A percentile compares a stretch with the other conserved stretches of the same genome.
phyloP scores from a whole-genome alignment of 495 filamentous ascomycete species.

The Halenospora varia region DNA sequence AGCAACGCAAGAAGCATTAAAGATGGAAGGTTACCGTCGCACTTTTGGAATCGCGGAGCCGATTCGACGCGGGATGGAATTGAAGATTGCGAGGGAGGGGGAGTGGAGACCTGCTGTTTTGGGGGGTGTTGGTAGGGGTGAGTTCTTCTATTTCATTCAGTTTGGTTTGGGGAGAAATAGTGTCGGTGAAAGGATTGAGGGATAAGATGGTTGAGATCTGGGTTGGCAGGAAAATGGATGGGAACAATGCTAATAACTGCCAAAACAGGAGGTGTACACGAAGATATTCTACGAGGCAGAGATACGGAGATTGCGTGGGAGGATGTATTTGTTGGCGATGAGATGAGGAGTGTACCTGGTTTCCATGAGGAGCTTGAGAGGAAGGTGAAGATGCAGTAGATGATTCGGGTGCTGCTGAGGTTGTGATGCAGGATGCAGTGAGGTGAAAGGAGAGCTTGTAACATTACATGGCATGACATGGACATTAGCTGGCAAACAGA shows the following conservation, averaged over 20 bases:
- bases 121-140: constrained; percentile 35
- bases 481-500: background rate
- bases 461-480: constrained; percentile 12
- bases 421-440: too few relatives aligned
- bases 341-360: constrained; percentile 58
- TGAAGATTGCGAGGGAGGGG: constrained; percentile 66
- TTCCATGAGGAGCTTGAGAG: constrained; percentile 95
- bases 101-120: constrained; percentile 47
- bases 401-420: constrained; percentile 13
- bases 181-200: too few relatives aligned
- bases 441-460: constrained; percentile 6
- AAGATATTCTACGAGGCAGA: constrained; percentile 78
- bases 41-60: constrained; percentile 93
- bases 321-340: constrained; percentile 80
- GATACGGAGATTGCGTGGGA: constrained; percentile 80
- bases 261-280: constrained; percentile 42
- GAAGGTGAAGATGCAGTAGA: constrained; percentile 72
- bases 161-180: background rate
- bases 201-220: too few relatives aligned
- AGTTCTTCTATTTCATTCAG: background rate
- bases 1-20: constrained; percentile 76
- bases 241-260: background rate
- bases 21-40: constrained; percentile 82
- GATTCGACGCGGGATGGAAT: constrained; percentile 89
- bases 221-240: background rate